These are phyloP conservation scores for Stemphylium vesicarium DNA, from an alignment of 2,329 filamentous ascomycete species.

Conservation along the genomic window DNA sequence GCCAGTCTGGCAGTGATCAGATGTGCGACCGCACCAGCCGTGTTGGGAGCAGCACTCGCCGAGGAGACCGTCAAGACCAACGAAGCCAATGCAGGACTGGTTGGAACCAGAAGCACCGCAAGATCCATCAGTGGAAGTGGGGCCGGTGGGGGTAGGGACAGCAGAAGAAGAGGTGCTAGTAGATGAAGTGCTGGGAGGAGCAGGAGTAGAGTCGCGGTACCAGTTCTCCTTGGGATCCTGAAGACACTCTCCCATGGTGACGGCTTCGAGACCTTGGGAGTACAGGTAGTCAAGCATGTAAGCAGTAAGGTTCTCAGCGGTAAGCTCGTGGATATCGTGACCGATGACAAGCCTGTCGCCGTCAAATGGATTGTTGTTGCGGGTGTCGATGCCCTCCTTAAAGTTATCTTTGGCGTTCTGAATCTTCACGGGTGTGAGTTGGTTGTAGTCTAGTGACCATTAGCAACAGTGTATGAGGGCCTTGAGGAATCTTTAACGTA, in stretches of 20 bases:
- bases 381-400: conserved; percentile 22
- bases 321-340: conserved; percentile 58
- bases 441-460: conserved; percentile 33
- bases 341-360: conserved; percentile 57
- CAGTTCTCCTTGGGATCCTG: conserved; percentile 55
- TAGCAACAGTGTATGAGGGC: background rate
- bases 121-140: conserved; percentile 25
- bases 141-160: conserved; percentile 27
- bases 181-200: conserved; percentile 43
- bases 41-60: conserved; percentile 54
- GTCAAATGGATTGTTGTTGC: background rate
- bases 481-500: background rate
- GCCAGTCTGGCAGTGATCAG: conserved; percentile 33
- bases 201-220: conserved; percentile 48
- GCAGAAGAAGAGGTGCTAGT: conserved; percentile 14
- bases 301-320: conserved; percentile 52
- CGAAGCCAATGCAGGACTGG: conserved; percentile 32
- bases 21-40: conserved; percentile 47
- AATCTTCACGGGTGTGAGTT: conserved; percentile 38
- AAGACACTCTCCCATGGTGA: conserved; percentile 57
- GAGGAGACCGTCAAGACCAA: conserved; percentile 25
- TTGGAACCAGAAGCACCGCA: conserved; percentile 28
- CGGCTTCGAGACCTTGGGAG: conserved; percentile 51
- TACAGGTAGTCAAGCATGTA: conserved; percentile 53
- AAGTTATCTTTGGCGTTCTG: conserved; percentile 48